These are phyloP conservation scores for Fusarium zealandicum DNA, from an alignment of 2,329 filamentous ascomycete species.

Conservation along the genomic window DNA sequence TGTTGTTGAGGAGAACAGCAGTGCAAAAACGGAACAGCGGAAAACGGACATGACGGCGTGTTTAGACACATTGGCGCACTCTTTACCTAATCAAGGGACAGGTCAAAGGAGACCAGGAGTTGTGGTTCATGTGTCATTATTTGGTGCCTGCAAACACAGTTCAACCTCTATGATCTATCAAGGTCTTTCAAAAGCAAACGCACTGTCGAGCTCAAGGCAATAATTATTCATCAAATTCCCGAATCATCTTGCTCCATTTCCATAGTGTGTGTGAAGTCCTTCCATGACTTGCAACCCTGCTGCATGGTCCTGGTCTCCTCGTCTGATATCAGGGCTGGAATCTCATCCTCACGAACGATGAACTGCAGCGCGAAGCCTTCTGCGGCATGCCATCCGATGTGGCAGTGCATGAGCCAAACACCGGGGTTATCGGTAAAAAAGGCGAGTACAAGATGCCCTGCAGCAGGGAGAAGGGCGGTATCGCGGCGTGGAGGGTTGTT, in stretches of 20 bases:
- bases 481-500: constrained; percentile 61
- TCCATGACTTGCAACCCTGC: constrained; percentile 25
- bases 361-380: constrained; percentile 38
- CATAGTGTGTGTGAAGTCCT: constrained; percentile 16
- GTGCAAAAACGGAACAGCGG: constrained; percentile 7
- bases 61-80: constrained; percentile 10
- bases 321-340: constrained; percentile 23
- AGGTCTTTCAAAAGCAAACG: constrained; percentile 7
- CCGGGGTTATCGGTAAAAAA: constrained; percentile 60
- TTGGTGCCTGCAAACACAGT: background rate
- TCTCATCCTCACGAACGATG: constrained; percentile 35
- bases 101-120: background rate
- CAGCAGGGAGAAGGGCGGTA: constrained; percentile 55
- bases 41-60: constrained; percentile 5
- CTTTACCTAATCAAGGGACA: background rate
- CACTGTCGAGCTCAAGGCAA: background rate
- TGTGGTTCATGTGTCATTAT: background rate
- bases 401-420: constrained; percentile 60
- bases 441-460: constrained; percentile 57
- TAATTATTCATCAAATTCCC: constrained; percentile 17
- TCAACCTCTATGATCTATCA: constrained; percentile 5
- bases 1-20: constrained; percentile 6
- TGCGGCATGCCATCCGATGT: constrained; percentile 47
- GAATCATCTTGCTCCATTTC: constrained; percentile 33
- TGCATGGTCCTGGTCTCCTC: constrained; percentile 20